Evolutionary conservation across 768 basidiomycete genomes (phyloP).

Genomic region (Amanita pallidorosea): DNA sequence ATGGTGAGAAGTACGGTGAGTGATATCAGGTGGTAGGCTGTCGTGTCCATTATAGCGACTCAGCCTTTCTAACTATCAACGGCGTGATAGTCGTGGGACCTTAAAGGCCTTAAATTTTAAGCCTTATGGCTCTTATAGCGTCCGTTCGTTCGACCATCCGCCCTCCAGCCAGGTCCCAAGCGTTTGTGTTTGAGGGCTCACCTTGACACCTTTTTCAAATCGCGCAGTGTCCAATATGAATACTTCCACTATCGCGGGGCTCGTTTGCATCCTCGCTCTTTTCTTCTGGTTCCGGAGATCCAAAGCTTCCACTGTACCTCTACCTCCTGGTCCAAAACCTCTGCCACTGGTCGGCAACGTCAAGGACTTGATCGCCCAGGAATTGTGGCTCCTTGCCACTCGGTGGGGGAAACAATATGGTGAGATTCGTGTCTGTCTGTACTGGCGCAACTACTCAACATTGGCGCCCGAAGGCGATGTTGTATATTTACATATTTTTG

Average conservation of each 20-base stretch:
- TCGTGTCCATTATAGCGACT: too few relatives aligned
- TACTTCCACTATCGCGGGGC: constrained; percentile 19
- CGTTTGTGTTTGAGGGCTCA: neutral
- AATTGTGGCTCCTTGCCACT: constrained; percentile 54
- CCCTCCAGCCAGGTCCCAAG: neutral
- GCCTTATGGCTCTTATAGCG: too few relatives aligned
- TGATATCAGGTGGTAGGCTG: too few relatives aligned
- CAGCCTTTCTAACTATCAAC: too few relatives aligned
- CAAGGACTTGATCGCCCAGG: constrained; percentile 45
- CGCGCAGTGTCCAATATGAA: constrained; percentile 7
- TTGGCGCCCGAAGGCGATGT: constrained; percentile 39
- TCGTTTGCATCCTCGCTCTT: constrained; percentile 24
- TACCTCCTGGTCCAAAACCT: constrained; percentile 62
- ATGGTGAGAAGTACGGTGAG: too few relatives aligned
- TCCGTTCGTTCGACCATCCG: too few relatives aligned
- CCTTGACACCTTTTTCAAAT: neutral
- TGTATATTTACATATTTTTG: constrained; percentile 54
- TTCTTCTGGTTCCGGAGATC: constrained; percentile 32
- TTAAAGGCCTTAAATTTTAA: too few relatives aligned
- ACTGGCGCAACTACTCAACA: constrained; percentile 3
- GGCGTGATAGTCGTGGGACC: too few relatives aligned
- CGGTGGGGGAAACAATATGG: constrained; percentile 57
- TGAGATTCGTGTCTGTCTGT: constrained; percentile 18
- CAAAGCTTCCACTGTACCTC: constrained; percentile 26
- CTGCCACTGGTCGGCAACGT: constrained; percentile 59